Conservation (phyloP, 805 yeast genomes). For the Sugiyamaella lignohabitans region DNA sequence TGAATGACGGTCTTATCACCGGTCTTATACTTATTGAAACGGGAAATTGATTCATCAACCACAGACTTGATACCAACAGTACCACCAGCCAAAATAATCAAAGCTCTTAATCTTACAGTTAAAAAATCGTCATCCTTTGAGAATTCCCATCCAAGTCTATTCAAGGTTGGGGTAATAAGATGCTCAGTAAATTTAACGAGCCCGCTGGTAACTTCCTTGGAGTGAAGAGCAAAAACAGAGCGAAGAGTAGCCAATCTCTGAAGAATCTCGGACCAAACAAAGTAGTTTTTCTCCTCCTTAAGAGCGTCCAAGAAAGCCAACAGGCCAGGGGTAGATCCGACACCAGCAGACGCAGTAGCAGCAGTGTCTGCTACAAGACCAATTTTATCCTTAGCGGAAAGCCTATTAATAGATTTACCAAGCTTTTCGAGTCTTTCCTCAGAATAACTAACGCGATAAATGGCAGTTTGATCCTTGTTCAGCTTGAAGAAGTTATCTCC, state of each 20-base stretch:
- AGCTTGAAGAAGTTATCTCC: constrained; percentile 39
- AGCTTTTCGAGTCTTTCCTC: constrained; percentile 63
- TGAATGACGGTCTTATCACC: constrained; percentile 44
- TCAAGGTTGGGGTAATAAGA: constrained; percentile 45
- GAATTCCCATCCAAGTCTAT: constrained; percentile 57
- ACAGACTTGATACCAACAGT: constrained; percentile 44
- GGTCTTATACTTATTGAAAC: constrained; percentile 33
- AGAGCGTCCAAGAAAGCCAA: constrained; percentile 34
- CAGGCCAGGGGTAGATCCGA: constrained; percentile 52
- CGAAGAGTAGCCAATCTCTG: constrained; percentile 32
- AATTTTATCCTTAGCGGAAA: constrained; percentile 70
- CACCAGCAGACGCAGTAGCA: constrained; percentile 65
- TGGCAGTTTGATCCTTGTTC: constrained; percentile 68
- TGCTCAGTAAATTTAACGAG: constrained; percentile 47
- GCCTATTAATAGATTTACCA: constrained; percentile 49
- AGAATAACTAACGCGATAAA: constrained; percentile 66
- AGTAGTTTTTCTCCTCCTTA: constrained; percentile 44
- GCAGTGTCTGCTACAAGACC: constrained; percentile 78
- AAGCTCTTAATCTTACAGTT: constrained; percentile 55
- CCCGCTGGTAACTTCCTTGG: constrained; percentile 38
- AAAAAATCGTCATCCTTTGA: constrained; percentile 51
- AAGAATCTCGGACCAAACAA: constrained; percentile 52
- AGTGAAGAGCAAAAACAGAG: constrained; percentile 35
- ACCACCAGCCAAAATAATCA: constrained; percentile 55
- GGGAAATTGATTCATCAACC: constrained; percentile 38